phyloP scores from a whole-genome alignment of 2,329 filamentous ascomycete genomes.

The Neofusicoccum sp. region DNA sequence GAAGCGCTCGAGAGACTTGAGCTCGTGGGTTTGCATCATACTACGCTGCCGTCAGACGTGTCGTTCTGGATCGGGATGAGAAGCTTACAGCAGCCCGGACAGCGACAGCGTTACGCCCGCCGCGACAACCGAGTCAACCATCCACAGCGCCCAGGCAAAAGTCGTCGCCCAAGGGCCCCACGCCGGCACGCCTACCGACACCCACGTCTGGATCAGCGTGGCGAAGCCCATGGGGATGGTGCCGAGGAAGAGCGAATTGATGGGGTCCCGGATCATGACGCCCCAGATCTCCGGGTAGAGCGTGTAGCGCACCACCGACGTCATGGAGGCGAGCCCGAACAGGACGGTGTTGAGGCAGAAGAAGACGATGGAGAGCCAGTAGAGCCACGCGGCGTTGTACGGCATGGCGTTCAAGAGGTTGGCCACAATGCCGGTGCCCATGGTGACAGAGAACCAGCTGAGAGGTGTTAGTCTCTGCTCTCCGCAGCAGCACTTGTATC shows the following conservation, averaged over 20 bases:
- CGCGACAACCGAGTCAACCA: slow-evolving; percentile 41
- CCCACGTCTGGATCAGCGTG: slow-evolving; percentile 64
- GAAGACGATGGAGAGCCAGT: slow-evolving; percentile 56
- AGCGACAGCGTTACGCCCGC: slow-evolving; percentile 44
- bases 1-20: slow-evolving; percentile 39
- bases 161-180: slow-evolving; percentile 55
- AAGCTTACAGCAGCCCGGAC: slow-evolving; percentile 46
- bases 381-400: slow-evolving; percentile 55
- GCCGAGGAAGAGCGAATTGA: slow-evolving; percentile 62
- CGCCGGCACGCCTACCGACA: slow-evolving; percentile 53
- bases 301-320: slow-evolving; percentile 58
- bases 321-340: slow-evolving; percentile 52
- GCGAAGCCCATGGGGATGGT: slow-evolving; percentile 65
- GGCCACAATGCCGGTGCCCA: slow-evolving; percentile 66
- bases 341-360: slow-evolving; percentile 58
- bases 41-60: background rate
- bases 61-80: background rate
- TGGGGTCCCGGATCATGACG: slow-evolving; percentile 62
- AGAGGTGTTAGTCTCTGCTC: background rate
- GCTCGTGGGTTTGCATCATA: slow-evolving; percentile 12
- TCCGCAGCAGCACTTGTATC: background rate
- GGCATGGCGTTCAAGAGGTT: slow-evolving; percentile 61
- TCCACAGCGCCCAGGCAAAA: slow-evolving; percentile 46
- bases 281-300: slow-evolving; percentile 62
- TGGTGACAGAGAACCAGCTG: slow-evolving; percentile 24